Conservation (phyloP, 139 green algal species). For the Diplosphaera chodatii region DNA sequence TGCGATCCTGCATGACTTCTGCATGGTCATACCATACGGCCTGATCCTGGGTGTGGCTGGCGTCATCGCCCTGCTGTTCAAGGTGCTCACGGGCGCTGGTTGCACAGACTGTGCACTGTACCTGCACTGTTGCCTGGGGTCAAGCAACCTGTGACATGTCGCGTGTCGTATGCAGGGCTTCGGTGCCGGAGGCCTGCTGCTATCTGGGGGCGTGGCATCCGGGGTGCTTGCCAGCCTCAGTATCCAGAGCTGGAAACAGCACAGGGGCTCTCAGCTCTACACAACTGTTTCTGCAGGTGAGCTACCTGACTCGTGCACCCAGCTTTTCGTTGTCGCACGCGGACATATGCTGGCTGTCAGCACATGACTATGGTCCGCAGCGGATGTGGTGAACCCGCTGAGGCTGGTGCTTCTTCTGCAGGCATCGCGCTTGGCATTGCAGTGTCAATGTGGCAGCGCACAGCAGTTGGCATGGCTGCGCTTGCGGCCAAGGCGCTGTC, state of each 20-base stretch:
- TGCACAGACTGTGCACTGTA: too few relatives aligned
- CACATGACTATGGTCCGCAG: too few relatives aligned
- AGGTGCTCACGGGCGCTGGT: conserved; percentile 16
- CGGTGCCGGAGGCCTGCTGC: neutral
- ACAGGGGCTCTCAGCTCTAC: conserved; percentile 25
- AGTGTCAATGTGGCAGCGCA: neutral
- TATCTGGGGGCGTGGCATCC: conserved; percentile 13
- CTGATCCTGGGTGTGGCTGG: conserved; percentile 37
- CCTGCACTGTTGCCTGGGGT: too few relatives aligned
- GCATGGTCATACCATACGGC: conserved; percentile 76
- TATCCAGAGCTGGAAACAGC: conserved; percentile 43
- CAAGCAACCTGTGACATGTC: too few relatives aligned
- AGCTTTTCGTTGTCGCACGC: too few relatives aligned
- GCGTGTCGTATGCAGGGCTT: too few relatives aligned
- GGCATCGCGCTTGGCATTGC: neutral
- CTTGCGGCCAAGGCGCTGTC: neutral
- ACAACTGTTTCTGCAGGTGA: conserved; percentile 39
- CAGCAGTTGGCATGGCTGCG: neutral
- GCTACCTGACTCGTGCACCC: neutral
- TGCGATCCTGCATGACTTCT: conserved; percentile 78
- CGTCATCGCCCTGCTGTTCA: conserved; percentile 25
- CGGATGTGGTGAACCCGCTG: too few relatives aligned
- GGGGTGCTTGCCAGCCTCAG: conserved; percentile 31
- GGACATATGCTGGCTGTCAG: too few relatives aligned
- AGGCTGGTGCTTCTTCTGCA: neutral